Percentiles rank a stretch among this genome's conserved stretches.
Evolutionary conservation across 108 stramenopile species (phyloP).

Genomic region (Nannochloropsis granulata): DNA sequence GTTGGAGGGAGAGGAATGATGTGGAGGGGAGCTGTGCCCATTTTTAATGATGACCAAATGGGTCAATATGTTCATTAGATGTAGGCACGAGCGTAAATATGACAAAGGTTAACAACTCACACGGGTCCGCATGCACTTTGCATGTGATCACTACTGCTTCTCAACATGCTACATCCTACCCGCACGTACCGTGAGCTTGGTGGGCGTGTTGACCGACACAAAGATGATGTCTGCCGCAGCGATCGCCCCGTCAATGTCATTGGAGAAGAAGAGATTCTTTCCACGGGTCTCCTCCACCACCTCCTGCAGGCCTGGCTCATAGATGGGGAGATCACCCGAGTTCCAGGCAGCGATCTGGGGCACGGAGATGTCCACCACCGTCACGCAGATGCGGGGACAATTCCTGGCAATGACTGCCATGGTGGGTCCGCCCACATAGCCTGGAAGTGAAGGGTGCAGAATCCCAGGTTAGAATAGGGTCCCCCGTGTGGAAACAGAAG

Average conservation of each 20-base stretch:
- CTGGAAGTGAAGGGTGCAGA: slow-evolving; percentile 44
- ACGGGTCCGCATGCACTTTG: neutral
- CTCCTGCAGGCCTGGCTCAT: slow-evolving; percentile 91
- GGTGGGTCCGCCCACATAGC: slow-evolving; percentile 98
- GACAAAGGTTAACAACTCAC: no score
- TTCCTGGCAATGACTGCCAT: slow-evolving; percentile 97
- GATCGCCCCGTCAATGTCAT: slow-evolving; percentile 82
- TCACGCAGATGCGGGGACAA: slow-evolving; percentile 86
- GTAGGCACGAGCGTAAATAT: neutral
- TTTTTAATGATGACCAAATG: no score
- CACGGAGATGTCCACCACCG: slow-evolving; percentile 84
- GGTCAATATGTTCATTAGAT: neutral
- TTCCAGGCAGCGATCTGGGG: slow-evolving; percentile 92
- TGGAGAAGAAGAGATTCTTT: slow-evolving; percentile 92
- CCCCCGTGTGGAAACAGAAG: neutral
- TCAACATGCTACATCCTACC: neutral
- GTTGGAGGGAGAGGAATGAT: no score
- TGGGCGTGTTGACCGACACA: slow-evolving; percentile 98
- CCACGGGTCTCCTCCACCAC: slow-evolving; percentile 58
- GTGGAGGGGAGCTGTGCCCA: no score
- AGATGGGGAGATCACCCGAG: slow-evolving; percentile 81
- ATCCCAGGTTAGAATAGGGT: neutral
- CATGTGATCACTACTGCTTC: neutral
- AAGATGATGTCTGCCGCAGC: slow-evolving; percentile 86
- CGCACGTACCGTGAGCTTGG: slow-evolving; percentile 65